Evolutionary conservation across 495 filamentous ascomycete species (phyloP), one percentile per base, ranked within the genome.

Genomic region (Xylaria castorea): DNA sequence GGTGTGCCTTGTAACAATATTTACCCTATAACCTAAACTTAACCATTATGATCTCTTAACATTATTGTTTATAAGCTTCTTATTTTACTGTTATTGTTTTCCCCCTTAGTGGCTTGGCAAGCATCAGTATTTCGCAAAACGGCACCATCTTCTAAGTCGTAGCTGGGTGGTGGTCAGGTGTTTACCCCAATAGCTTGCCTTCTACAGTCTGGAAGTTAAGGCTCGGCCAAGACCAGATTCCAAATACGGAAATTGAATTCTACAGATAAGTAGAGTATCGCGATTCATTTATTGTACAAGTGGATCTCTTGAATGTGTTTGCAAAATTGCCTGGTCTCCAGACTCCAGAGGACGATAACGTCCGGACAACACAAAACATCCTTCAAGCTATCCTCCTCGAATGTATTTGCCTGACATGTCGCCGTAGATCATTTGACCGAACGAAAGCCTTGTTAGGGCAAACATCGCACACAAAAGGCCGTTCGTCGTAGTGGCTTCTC

Each of bases 401-500:
- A 44, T 64, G 61, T 64, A 64, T 63, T 18, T 46, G 5, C 53
- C 70, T 63, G 64, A 72, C 22, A 51, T 76, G 74, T 69, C 7
- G 66, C 68, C 71, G 81, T 82, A 65, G 77, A 71, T 87, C 85
- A 74, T 86, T 84, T 44, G 81, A 76, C 25, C 85, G 78, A 11
- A 84, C 81, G 72, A 87, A 79, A 27, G 63, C 69, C 69, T 78
- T 79, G 20, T 71, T 73, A 25, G 61, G 61, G 38, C 77, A 79
- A 25, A 63, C 61, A 80, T 62, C 81, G 78, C 85, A 87, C 12
- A 83, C 80, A 74, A 83, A 85, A 3, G 82, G 83, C 12, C 83
- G 79, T 71, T 85, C 82, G 61, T 83, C 84, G 42, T 81, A 85
- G 77, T 87, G 85, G 25, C 82, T 86, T 66, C 82, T 80, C 36